A percentile compares a stretch with the other conserved stretches of the same genome.
Conservation (phyloP, 352 stramenopile genomes). For the Phytopythium oedochilum region DNA sequence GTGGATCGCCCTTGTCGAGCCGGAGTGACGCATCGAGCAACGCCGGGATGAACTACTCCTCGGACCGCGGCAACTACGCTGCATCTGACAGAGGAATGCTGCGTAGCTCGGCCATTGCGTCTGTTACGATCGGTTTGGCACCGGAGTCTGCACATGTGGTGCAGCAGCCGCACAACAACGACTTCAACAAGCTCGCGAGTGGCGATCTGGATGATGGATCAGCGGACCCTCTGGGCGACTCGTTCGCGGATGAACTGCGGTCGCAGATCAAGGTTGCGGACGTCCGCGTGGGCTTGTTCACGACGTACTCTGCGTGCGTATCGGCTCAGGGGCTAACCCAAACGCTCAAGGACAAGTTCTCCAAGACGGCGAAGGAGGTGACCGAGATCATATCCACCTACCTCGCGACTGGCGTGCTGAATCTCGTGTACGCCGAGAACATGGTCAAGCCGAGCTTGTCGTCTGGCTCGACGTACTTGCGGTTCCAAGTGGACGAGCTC, state of each 20-base stretch:
- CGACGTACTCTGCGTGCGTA: slow-evolving; percentile 57
- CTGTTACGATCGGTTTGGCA: slow-evolving; percentile 42
- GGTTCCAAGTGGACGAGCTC: slow-evolving; percentile 84
- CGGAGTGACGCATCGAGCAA: slow-evolving; percentile 41
- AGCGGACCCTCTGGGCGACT: slow-evolving; percentile 47
- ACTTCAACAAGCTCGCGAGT: slow-evolving; percentile 29
- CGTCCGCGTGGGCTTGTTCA: slow-evolving; percentile 69
- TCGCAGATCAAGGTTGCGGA: slow-evolving; percentile 47
- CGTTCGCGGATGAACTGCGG: slow-evolving; percentile 59
- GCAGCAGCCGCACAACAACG: slow-evolving; percentile 27
- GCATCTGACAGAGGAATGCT: slow-evolving; percentile 22
- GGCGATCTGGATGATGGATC: slow-evolving; percentile 1
- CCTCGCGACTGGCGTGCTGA: slow-evolving; percentile 39
- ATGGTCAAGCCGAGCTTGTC: slow-evolving; percentile 37
- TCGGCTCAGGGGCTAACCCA: slow-evolving; percentile 44
- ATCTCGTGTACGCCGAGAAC: slow-evolving; percentile 53
- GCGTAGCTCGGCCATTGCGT: slow-evolving; percentile 54
- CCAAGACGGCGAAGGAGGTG: slow-evolving; percentile 41
- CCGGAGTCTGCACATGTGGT: slow-evolving; percentile 28
- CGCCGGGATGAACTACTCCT: slow-evolving; percentile 22
- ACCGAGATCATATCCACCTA: slow-evolving; percentile 35
- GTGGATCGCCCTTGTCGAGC: slow-evolving; percentile 33
- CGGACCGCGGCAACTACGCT: slow-evolving; percentile 13
- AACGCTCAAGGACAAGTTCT: slow-evolving; percentile 54
- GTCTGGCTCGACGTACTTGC: slow-evolving; percentile 53